These are phyloP conservation scores for Leccinellum rugosiceps DNA, from an alignment of 768 basidiomycete species.

Conservation along the genomic window DNA sequence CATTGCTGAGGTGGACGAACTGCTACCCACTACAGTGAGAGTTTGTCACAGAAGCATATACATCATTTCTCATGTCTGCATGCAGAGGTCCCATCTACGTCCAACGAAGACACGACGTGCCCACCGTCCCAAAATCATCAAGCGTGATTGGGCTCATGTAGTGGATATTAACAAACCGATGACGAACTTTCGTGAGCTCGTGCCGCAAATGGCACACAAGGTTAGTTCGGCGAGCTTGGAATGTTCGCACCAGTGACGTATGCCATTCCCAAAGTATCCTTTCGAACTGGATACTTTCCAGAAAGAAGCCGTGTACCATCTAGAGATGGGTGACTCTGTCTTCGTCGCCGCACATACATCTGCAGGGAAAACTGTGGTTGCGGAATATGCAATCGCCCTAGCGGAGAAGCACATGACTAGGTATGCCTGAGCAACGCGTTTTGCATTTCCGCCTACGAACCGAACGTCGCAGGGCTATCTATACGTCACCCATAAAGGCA, in stretches of 20 bases:
- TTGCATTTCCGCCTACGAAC: conserved; percentile 10
- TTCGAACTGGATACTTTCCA: conserved; percentile 99
- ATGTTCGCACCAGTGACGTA: conserved; percentile 2
- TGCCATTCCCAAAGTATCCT: conserved; percentile 70
- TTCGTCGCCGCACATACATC: conserved; percentile 99
- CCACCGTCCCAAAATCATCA: conserved; percentile 52
- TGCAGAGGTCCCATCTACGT: conserved; percentile 56
- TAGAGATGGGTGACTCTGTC: conserved; percentile 96
- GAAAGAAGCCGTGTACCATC: conserved; percentile 96
- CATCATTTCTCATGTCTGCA: conserved; percentile 6
- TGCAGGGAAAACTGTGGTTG: conserved; percentile 99
- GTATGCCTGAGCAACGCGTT: conserved; percentile 39
- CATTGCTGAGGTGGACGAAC: conserved; percentile 65
- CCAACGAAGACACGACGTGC: conserved; percentile 45
- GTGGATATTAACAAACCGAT: conserved; percentile 91
- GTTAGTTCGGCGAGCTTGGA: conserved; percentile 37
- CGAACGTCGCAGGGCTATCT: conserved; percentile 71
- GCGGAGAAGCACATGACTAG: conserved; percentile 99
- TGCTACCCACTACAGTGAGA: conserved; percentile 62
- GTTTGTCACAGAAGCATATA: not conserved
- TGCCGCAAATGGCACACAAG: conserved; percentile 95
- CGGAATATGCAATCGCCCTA: conserved; percentile 96
- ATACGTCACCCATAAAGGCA: conserved; percentile 98
- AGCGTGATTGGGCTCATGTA: conserved; percentile 97
- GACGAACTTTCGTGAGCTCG: conserved; percentile 84